Conservation (phyloP, 257 asterid species). For the Nicotiana benthamiana region DNA sequence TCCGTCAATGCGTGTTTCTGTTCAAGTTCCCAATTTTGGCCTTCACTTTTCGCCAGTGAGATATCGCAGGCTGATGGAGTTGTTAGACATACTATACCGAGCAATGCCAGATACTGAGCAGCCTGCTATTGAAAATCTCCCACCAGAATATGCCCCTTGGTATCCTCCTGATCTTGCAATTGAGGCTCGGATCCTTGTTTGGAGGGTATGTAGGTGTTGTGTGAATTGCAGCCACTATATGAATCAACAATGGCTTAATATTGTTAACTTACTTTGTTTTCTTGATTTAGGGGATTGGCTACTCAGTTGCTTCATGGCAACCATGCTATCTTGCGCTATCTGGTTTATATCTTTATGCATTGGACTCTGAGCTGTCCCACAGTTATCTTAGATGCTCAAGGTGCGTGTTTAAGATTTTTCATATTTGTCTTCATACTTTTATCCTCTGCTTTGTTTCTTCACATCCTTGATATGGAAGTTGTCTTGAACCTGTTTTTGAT, state of each 20-base stretch:
- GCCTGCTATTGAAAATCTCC: conserved; percentile 36
- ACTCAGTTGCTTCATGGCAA: conserved; percentile 94
- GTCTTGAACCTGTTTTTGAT: conserved; percentile 3
- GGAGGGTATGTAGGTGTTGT: conserved; percentile 58
- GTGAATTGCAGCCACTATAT: background rate
- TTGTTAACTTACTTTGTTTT: conserved; percentile 7
- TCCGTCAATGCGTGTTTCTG: conserved; percentile 77
- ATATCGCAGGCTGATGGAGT: conserved; percentile 63
- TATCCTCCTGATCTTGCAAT: conserved; percentile 76
- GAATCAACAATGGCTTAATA: background rate
- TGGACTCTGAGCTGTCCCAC: conserved; percentile 84
- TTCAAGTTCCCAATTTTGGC: conserved; percentile 91
- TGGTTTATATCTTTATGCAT: conserved; percentile 74
- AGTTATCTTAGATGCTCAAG: conserved; percentile 87
- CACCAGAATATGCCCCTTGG: conserved; percentile 70
- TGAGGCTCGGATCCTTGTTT: conserved; percentile 80
- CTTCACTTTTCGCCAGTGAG: conserved; percentile 93
- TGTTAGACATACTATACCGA: conserved; percentile 52
- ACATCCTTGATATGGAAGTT: background rate
- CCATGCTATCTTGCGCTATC: conserved; percentile 84
- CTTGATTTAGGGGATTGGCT: conserved; percentile 87
- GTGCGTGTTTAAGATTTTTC: conserved; percentile 23
- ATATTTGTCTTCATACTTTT: background rate
- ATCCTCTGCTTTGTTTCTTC: background rate
- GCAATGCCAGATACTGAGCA: conserved; percentile 53